phyloP scores from a whole-genome alignment of 495 filamentous ascomycete species.

The Tuber microsphaerosporum region DNA sequence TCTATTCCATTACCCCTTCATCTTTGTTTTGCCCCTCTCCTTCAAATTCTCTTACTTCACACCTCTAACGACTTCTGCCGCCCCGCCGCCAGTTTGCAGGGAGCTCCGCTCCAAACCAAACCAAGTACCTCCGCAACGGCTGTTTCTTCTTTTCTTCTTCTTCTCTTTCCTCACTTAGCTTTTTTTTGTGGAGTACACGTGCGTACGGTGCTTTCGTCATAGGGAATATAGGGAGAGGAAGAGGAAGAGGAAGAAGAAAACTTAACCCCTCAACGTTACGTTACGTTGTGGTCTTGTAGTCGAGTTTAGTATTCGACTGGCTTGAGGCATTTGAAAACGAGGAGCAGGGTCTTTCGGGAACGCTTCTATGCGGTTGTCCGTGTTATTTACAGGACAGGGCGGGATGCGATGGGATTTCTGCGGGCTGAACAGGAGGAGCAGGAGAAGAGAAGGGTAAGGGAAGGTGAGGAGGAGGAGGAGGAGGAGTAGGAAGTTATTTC shows the following conservation, averaged over 20 bases:
- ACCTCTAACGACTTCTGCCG: not conserved
- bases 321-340: conserved; percentile 2
- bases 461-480: not conserved
- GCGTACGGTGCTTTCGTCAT: not conserved
- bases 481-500: not conserved
- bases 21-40: not conserved
- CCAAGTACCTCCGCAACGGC: not conserved
- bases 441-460: not conserved
- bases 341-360: not conserved
- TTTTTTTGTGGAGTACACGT: not conserved
- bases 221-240: not conserved
- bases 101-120: not conserved
- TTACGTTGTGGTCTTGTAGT: not conserved
- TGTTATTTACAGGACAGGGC: not conserved
- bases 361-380: conserved; percentile 1
- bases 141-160: not conserved
- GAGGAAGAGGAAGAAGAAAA: not conserved
- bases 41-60: not conserved
- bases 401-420: not conserved
- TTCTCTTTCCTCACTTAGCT: not conserved
- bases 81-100: not conserved
- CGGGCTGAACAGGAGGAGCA: not conserved
- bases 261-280: not conserved
- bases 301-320: conserved; percentile 1
- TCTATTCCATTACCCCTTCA: not conserved